Evolutionary conservation across 2,329 filamentous ascomycete species (phyloP), one percentile per base, ranked within the genome.

Genomic region (Sclerotiophoma versabilis): DNA sequence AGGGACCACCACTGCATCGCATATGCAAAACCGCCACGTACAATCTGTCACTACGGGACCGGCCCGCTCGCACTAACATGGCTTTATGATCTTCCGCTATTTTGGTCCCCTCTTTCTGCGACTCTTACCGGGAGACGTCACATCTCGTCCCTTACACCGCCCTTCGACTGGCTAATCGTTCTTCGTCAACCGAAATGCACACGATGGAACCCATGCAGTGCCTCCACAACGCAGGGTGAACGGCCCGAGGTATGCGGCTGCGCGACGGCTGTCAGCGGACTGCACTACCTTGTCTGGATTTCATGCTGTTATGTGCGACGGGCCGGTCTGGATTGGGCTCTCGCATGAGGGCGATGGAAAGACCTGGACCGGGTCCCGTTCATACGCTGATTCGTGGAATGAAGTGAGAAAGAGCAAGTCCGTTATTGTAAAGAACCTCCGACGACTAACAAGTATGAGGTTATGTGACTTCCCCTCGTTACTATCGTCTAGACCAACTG

Each of bases 21-120:
- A n/a, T 30, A 42, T 34, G 36, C 36, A 25, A 11, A 32, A n/a
- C 12, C 23, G 17, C 30, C 19, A 25, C 22, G 20, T 12, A 43
- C 30, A 14, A 43, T 26, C 43, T 26, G 37, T 43, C 43, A 29
- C 37, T 33, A 19, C 48, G 26, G 41, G 39, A 33, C 15, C 48
- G 32, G 48, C 23, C 48, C 41, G 48, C 26, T 20, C 15, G 19
- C 22, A 30, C 22, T 43, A 45, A 7, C 11, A 29, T 27, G 20
- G 41, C 33, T 30, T 27, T 26, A 32, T 34, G 25, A 20, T 39
- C 15, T 30, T 14, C 26, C 26, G 39, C 48, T 34, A 37, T 29
- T 25, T 10, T n/a, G 26, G 39, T 12, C 19, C 19, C 19, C 11
- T 32, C 19, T 8, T 32, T 26, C 17, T 9, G n/a, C 33, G 12